These are phyloP conservation scores for Jackrogersella minutella DNA, from an alignment of 495 filamentous ascomycete genomes.

Conservation along the genomic window DNA sequence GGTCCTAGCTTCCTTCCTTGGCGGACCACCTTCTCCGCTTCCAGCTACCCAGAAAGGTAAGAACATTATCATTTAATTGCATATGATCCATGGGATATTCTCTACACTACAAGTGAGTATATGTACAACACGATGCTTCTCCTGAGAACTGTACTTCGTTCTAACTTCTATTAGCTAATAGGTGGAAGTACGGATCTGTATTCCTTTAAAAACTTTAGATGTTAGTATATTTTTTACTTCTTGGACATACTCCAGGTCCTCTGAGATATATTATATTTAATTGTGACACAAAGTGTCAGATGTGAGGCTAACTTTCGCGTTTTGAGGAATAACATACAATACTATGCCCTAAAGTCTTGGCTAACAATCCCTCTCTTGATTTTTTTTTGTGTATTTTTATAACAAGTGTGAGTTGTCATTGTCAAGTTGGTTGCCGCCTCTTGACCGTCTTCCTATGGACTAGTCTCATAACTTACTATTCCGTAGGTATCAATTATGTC, in stretches of 20 bases:
- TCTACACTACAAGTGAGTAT: neutral
- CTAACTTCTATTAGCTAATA: neutral
- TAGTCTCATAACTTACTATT: neutral
- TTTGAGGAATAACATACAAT: neutral
- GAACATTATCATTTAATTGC: neutral
- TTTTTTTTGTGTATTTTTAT: neutral
- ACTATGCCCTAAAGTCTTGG: constrained; percentile 4
- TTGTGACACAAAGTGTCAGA: neutral
- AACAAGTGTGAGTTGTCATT: constrained; percentile 11
- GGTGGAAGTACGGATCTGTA: neutral
- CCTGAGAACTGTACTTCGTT: neutral
- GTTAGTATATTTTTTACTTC: too few species aligned
- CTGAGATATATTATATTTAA: neutral
- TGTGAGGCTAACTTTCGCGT: neutral
- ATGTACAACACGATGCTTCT: constrained; percentile 8
- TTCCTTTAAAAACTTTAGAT: too few species aligned
- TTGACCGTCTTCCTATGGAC: neutral
- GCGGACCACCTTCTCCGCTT: constrained; percentile 8
- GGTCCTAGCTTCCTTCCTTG: constrained; percentile 1
- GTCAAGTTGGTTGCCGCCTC: neutral
- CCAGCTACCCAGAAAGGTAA: constrained; percentile 2
- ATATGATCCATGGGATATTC: too few species aligned
- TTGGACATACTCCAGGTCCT: neutral
- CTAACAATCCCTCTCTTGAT: too few species aligned
- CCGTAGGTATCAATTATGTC: constrained; percentile 1